Base-by-base conservation (phyloP, 1,139 yeast species). In the Yamadazyma epiphylla region DNA sequence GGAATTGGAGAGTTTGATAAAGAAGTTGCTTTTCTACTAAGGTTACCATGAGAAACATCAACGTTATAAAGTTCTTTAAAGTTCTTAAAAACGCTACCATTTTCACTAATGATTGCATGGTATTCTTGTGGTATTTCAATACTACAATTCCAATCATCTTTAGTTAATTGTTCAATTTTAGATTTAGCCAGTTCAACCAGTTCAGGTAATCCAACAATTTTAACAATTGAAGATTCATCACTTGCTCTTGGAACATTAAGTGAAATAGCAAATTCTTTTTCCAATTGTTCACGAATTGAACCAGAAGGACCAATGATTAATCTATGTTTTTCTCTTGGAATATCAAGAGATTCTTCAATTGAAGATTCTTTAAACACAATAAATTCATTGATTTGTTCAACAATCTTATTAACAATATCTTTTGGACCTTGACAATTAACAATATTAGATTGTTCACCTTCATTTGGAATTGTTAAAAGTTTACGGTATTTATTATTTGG, bases 241-340 rank as follows among this genome's bases (percentile, higher is more conserved):
- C 64, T 64, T 44, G 74, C 69, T 51, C 77, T 74, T 41, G 97
- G 97, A 49, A 91, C 75, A 30, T 65, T 70, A 36, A 91, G 60
- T 17, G 58, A 53, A 28, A 86, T 91, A 11, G 68, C 64, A 55
- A 70, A 84, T 45, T 82, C 86, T 15, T 71, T 66, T 63, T 88
- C 94, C 40, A 88, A 60, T 8, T 75, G 69, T 45, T 82, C 81
- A 60, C 91, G 86, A 36, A 75, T 72, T 10, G 77, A 53, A 25
- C 97, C 97, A 37, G 80, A 80, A 25, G 89, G 78, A 23, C 97
- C 97, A 55, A 91, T 78, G 37, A 91, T 54, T 14, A 78, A 68
- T 47, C 88, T 76, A 48, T 86, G 94, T 53, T 81, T 82, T 36
- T 80, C 84, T 54, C 79, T 77, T 25, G 94, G 74, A 45, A 91